Base-by-base conservation (phyloP, 768 basidiomycete species). In the Kwoniella shandongensis region DNA sequence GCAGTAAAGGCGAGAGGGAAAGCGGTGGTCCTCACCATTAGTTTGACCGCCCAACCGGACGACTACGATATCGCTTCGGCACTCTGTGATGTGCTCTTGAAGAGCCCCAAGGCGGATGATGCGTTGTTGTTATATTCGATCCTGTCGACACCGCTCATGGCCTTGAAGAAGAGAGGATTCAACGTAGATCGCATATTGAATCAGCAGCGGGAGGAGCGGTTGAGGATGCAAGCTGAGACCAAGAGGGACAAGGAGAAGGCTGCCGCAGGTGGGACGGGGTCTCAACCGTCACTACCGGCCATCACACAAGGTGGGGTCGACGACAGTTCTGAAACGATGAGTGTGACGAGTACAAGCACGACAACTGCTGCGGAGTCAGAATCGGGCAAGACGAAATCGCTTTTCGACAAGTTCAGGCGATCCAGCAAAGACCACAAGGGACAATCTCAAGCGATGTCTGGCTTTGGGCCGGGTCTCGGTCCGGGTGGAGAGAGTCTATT, bases 51-150 rank as follows among this genome's bases (percentile, higher is more conserved):
- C 1, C 83, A 87, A 61, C 80, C 89, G 41, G 90, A 97, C 67
- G 88, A 93, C 83, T 97, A 88, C 68, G 93, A 96, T 75, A 86
- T 98, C 13, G 87, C 94, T 0, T 86, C 85, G 0, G 87, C 88
- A 1, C 78, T 98, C 27, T 91, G 89, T 73, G 85, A 85, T 17
- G 73, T 88, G 6, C 76, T 96, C 27, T 89, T 97, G 61, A 83
- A 87, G 53, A 81, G 83, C 7, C 85, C 85, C 1, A 87, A 88
- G 74, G 83, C 86, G 23, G 90, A 92, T 69, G 94, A 99, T 72
- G 84, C 88, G 0, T 80, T 99, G 6, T 74, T 98, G 7, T 87
- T 98, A 64, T 88, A 90, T 84, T 96, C 92, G 62, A 90, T 99
- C 51, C 81, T 99, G 17, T 90, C 91, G 0, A 97, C 93, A 0